Base-by-base conservation (phyloP, 331 rosid species). In the Malus hybrid region DNA sequence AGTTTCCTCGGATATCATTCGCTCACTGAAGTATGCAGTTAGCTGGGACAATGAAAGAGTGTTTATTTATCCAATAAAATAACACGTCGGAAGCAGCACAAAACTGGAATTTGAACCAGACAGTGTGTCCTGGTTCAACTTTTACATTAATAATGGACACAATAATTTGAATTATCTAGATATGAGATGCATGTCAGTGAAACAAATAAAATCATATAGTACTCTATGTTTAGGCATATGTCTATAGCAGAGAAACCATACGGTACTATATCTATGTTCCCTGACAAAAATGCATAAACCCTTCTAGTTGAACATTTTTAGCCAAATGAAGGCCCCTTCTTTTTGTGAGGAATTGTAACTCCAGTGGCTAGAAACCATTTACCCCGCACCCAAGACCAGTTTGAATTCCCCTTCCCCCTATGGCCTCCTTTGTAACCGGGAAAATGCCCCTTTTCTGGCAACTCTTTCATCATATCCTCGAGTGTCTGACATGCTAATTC, bases 1-100 rank as follows among this genome's bases (percentile, higher is more conserved):
- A 58, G 94, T 93, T 83, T 91, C 78, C 78, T 81, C 85, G 33
- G 98, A 91, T 83, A 93, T 93, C 84, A 77, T 46, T 66, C 97
- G 84, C 84, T 87, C 96, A 64, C 75, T 80, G 76, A 93, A 91
- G 83, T 83, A 93, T n/a, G 87, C 84, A 74, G 82, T 79, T 63
- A 91, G 72, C 98, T 93, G 84, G 84, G 75, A 81, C 48, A 65
- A 63, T 79, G 53, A 64, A 76, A 32, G 55, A 66, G 52, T 26
- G 44, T 3, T 80, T 52, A 32, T 16, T 22, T 30, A 66, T 16
- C 10, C 16, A 46, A 75, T 16, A 48, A 67, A 55, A 63, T 60
- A 48, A 28, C 61, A 61, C 48, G 24, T 68, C 28, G 19, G 22
- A 18, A n/a, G 19, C 32, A 46, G 55, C 71, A 70, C 11, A 48